Conservation (phyloP, 176 grass and related monocot species). For the Dactylis glomerata region DNA sequence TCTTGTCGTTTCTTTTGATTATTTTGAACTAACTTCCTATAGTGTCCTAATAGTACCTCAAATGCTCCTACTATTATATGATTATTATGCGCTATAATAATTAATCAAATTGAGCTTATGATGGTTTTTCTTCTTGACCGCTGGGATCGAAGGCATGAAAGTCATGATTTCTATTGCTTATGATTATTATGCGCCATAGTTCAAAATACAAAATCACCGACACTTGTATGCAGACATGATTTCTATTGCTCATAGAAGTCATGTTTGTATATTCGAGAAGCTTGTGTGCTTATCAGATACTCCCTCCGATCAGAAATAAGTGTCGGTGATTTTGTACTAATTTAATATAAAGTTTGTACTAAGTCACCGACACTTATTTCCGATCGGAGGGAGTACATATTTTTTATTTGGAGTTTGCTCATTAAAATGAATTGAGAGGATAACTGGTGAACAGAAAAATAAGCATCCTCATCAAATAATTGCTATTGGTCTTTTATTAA, state of each 20-base stretch:
- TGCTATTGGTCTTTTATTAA: background rate
- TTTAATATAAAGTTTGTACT: too few species aligned
- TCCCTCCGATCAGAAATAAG: too few species aligned
- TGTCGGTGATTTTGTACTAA: too few species aligned
- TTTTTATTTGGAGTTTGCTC: background rate
- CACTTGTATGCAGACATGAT: too few species aligned
- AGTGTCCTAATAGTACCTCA: background rate
- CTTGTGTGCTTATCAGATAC: background rate
- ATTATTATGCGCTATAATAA: background rate
- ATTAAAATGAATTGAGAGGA: background rate
- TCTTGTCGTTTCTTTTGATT: too few species aligned
- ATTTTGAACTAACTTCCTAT: too few species aligned
- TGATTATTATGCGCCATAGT: too few species aligned
- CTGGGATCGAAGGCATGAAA: background rate
- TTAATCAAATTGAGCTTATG: background rate
- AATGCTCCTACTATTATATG: background rate
- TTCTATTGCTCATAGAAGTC: background rate
- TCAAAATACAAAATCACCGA: too few species aligned
- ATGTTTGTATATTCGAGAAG: background rate
- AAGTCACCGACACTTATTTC: too few species aligned
- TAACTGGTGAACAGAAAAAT: background rate
- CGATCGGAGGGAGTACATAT: too few species aligned
- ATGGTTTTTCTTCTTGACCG: background rate
- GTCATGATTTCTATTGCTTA: background rate
- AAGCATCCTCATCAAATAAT: background rate